Percentiles rank a stretch among this genome's conserved stretches.
Conservation (phyloP, 2,329 filamentous ascomycete genomes). For the Exophiala aquamarina region DNA sequence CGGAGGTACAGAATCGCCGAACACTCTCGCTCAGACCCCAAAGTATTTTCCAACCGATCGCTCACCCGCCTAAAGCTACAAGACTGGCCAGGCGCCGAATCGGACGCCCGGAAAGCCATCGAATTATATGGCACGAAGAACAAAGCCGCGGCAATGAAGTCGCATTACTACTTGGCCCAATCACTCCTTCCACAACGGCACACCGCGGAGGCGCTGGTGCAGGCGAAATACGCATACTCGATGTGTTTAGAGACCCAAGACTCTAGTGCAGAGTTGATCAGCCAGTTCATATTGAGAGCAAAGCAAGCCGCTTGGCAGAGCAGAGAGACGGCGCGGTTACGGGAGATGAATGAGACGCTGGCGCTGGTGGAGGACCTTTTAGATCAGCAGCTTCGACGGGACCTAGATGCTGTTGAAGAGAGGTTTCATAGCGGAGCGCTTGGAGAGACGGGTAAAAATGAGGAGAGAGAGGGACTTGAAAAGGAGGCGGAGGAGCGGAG, state of each 20-base stretch:
- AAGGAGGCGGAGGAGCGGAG: slow-evolving; percentile 50
- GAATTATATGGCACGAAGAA: slow-evolving; percentile 54
- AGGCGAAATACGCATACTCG: slow-evolving; percentile 71
- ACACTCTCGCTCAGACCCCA: slow-evolving; percentile 72
- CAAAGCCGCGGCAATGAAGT: slow-evolving; percentile 69
- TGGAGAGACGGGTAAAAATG: slow-evolving; percentile 66
- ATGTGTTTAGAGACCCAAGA: slow-evolving; percentile 64
- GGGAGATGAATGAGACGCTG: slow-evolving; percentile 45
- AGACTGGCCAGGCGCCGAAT: slow-evolving; percentile 71
- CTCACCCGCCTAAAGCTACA: slow-evolving; percentile 75
- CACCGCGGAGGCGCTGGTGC: slow-evolving; percentile 69
- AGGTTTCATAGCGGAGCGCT: slow-evolving; percentile 41
- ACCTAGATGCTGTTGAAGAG: slow-evolving; percentile 37
- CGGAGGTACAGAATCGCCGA: slow-evolving; percentile 59
- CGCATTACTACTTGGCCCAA: slow-evolving; percentile 78
- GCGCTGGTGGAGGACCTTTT: slow-evolving; percentile 42
- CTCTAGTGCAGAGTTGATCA: slow-evolving; percentile 69
- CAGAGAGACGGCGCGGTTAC: slow-evolving; percentile 55
- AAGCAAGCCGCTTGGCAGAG: slow-evolving; percentile 87
- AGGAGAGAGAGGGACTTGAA: slow-evolving; percentile 61
- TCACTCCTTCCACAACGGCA: slow-evolving; percentile 74
- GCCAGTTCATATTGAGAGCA: slow-evolving; percentile 70
- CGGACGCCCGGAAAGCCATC: slow-evolving; percentile 75
- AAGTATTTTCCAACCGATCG: slow-evolving; percentile 86
- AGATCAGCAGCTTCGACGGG: slow-evolving; percentile 39